phyloP scores from a whole-genome alignment of 306 rosid genomes.

The Cucumis melo region DNA sequence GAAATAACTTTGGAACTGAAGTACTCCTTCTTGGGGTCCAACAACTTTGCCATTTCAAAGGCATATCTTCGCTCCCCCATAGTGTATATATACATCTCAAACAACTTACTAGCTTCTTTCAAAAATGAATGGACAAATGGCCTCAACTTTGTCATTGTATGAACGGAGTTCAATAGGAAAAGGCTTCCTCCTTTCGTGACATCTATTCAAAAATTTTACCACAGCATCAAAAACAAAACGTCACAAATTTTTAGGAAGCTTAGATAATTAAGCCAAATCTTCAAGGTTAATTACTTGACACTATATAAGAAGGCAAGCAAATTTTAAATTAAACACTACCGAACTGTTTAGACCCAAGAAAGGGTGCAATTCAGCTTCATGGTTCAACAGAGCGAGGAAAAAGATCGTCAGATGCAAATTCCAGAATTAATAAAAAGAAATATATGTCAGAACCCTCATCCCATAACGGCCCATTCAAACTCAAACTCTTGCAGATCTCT shows the following conservation, averaged over 20 bases:
- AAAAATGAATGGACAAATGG: constrained; percentile 66
- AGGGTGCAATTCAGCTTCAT: background rate
- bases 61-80: constrained; percentile 95
- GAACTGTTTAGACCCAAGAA: background rate
- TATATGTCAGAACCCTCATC: background rate
- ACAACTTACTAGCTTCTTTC: constrained; percentile 61
- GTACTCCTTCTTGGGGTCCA: constrained; percentile 74
- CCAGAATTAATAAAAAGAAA: background rate
- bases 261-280: background rate
- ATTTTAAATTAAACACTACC: background rate
- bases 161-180: constrained; percentile 45
- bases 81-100: constrained; percentile 82
- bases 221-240: background rate
- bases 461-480: background rate
- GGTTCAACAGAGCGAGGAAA: background rate
- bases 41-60: constrained; percentile 71
- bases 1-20: constrained; percentile 66
- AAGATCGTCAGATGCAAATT: background rate
- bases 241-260: background rate
- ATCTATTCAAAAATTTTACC: constrained; percentile 21
- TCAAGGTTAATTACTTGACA: background rate
- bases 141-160: constrained; percentile 87
- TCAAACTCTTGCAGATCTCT: background rate
- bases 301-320: background rate
- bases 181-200: constrained; percentile 65